A percentile compares a stretch with the other conserved stretches of the same genome.
phyloP scores from a whole-genome alignment of 768 basidiomycete species.

The Tubosaeta brunneosetosa region DNA sequence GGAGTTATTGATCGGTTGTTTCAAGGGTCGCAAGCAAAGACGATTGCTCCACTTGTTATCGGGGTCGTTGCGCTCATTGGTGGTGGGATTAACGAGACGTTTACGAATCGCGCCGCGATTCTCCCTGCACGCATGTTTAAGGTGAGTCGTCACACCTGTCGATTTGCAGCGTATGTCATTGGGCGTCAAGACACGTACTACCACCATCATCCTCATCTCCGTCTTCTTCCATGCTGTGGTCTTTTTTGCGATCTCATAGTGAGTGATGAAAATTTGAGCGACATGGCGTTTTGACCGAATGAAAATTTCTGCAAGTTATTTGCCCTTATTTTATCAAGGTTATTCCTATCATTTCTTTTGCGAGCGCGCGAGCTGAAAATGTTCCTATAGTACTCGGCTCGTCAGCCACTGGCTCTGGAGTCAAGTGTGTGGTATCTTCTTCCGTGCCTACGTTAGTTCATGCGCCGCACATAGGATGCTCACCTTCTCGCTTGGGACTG shows the following conservation, averaged over 20 bases:
- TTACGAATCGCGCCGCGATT: conserved; percentile 63
- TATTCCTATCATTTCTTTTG: not conserved
- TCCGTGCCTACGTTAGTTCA: not conserved
- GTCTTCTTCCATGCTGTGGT: conserved; percentile 59
- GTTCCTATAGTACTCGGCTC: conserved; percentile 51
- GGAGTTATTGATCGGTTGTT: not conserved
- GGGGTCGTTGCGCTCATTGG: conserved; percentile 50
- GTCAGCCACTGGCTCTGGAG: conserved; percentile 65
- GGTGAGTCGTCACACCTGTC: conserved; percentile 30
- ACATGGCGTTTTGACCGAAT: not conserved
- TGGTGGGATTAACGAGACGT: conserved; percentile 54
- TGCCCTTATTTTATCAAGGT: conserved; percentile 73
- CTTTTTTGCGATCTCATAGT: conserved; percentile 48
- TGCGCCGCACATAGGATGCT: conserved; percentile 51
- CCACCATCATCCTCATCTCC: conserved; percentile 51
- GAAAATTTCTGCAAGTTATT: conserved; percentile 36
- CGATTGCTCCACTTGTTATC: conserved; percentile 58
- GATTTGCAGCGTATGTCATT: not conserved
- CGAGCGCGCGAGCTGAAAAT: conserved; percentile 4
- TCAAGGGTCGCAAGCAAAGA: conserved; percentile 54
- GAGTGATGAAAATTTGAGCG: not conserved
- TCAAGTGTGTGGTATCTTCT: conserved; percentile 42
- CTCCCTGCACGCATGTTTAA: conserved; percentile 73
- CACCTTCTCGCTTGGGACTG: conserved; percentile 60
- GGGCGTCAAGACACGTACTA: conserved; percentile 62